Evolutionary conservation across 768 basidiomycete genomes (phyloP).

Genomic region (Tricholoma sp.): DNA sequence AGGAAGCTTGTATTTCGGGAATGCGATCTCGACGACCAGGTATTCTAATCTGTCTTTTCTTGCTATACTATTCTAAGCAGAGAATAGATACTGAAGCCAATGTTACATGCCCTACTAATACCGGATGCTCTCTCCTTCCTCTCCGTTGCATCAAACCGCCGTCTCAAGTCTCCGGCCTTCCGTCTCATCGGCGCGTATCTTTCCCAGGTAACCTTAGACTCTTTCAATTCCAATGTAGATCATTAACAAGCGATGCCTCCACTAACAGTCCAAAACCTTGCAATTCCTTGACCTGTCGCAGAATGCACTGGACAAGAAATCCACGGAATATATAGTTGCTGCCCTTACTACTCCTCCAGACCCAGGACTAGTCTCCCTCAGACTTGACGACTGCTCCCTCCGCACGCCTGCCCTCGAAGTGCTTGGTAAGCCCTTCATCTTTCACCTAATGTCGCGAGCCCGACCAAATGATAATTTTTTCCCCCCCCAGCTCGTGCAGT

Average conservation of each 20-base stretch:
- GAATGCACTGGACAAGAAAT: slow-evolving; percentile 77
- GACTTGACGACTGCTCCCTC: slow-evolving; percentile 83
- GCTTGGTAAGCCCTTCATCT: slow-evolving; percentile 72
- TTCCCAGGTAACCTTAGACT: slow-evolving; percentile 44
- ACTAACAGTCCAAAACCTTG: slow-evolving; percentile 58
- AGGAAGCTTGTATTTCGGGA: slow-evolving; percentile 80
- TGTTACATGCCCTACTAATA: slow-evolving; percentile 87
- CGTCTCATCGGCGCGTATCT: slow-evolving; percentile 76
- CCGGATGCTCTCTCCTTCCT: slow-evolving; percentile 76
- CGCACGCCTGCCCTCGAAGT: slow-evolving; percentile 72
- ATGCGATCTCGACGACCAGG: slow-evolving; percentile 83
- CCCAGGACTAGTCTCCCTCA: slow-evolving; percentile 66
- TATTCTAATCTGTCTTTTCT: slow-evolving; percentile 27
- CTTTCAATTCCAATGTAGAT: background rate
- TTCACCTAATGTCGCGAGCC: slow-evolving; percentile 1
- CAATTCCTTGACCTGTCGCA: slow-evolving; percentile 91
- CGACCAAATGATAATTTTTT: background rate
- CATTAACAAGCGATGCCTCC: background rate
- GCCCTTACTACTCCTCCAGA: slow-evolving; percentile 54
- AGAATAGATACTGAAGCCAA: slow-evolving; percentile 73
- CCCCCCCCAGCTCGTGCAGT: slow-evolving; percentile 63
- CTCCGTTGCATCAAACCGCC: slow-evolving; percentile 82
- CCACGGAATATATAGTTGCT: slow-evolving; percentile 75
- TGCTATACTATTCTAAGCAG: background rate
- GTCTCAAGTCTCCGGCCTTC: slow-evolving; percentile 73